These are phyloP conservation scores for Phaeosphaeriaceae sp. DNA, from an alignment of 2,329 filamentous ascomycete species.

Conservation along the genomic window DNA sequence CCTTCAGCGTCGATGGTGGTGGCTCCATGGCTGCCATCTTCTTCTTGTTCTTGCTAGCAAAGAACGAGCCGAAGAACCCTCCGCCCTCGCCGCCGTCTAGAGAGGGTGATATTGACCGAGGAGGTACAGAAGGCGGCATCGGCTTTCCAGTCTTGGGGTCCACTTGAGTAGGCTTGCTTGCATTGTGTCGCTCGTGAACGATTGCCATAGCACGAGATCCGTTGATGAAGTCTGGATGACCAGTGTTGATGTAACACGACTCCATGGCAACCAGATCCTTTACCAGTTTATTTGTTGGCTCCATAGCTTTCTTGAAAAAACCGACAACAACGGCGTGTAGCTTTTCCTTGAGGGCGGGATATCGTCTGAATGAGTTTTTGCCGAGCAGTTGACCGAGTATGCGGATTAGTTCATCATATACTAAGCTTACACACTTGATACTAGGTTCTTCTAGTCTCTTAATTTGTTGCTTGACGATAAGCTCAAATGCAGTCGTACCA, in stretches of 20 bases:
- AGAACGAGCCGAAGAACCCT: slow-evolving; percentile 98
- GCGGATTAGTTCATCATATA: slow-evolving; percentile 96
- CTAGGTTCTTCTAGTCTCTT: slow-evolving; percentile 95
- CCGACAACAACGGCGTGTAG: slow-evolving; percentile 88
- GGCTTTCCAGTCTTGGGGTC: slow-evolving; percentile 99
- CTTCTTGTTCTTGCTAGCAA: slow-evolving; percentile 99
- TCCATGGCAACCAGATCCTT: slow-evolving; percentile 94
- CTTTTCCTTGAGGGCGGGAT: slow-evolving; percentile 95
- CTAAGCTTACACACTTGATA: slow-evolving; percentile 94
- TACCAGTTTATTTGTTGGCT: slow-evolving; percentile 97
- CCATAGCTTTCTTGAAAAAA: slow-evolving; percentile 99
- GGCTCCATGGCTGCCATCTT: slow-evolving; percentile 99
- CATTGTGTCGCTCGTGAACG: slow-evolving; percentile 88
- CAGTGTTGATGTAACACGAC: slow-evolving; percentile 96
- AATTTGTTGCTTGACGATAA: slow-evolving; percentile 99
- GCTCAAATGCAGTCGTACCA: slow-evolving; percentile 95
- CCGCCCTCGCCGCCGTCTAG: slow-evolving; percentile 66
- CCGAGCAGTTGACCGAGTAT: slow-evolving; percentile 88
- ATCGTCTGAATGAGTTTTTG: slow-evolving; percentile 90
- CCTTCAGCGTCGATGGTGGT: slow-evolving; percentile 90
- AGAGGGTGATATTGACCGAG: slow-evolving; percentile 77
- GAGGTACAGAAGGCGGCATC: slow-evolving; percentile 70
- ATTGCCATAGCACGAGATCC: slow-evolving; percentile 98
- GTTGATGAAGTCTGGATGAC: slow-evolving; percentile 96
- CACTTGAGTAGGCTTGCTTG: slow-evolving; percentile 86